A percentile compares a stretch with the other conserved stretches of the same genome.
Conservation (phyloP, 306 rosid species). For the Astragalus membranaceus region DNA sequence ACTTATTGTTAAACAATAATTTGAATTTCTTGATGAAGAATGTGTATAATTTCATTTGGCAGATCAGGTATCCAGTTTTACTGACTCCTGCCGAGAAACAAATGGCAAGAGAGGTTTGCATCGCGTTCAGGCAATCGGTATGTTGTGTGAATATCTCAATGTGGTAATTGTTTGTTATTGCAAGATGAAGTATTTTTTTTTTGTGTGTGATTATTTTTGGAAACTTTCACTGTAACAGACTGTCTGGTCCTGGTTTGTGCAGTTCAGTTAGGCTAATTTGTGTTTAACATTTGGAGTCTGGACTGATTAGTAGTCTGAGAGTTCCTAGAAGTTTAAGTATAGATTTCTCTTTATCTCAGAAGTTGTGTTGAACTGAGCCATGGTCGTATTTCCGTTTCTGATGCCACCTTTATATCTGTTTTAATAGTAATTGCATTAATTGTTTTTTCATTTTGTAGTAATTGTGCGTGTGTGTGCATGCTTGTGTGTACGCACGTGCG, state of each 20-base stretch:
- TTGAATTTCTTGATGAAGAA: constrained; percentile 12
- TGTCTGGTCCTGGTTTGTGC: constrained; percentile 4
- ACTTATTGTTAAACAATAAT: not conserved
- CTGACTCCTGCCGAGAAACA: constrained; percentile 90
- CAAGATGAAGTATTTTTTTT: not conserved
- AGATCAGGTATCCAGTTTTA: constrained; percentile 94
- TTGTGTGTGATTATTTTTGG: not conserved
- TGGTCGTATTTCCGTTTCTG: not conserved
- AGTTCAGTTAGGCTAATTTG: not conserved
- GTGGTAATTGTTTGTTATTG: constrained; percentile 2
- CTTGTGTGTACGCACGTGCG: too few species aligned
- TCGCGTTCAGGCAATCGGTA: constrained; percentile 93
- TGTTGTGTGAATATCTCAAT: constrained; percentile 21
- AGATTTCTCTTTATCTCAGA: not conserved
- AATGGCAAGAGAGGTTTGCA: constrained; percentile 95
- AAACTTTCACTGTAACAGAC: constrained; percentile 5
- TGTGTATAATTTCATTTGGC: constrained; percentile 36
- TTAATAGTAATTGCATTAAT: not conserved
- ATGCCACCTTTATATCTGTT: not conserved
- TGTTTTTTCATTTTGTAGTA: not conserved
- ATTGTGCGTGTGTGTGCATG: too few species aligned
- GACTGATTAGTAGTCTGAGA: not conserved
- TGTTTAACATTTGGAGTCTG: not conserved
- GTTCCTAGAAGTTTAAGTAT: constrained; percentile 11
- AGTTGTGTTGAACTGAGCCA: not conserved